A percentile compares a stretch with the other conserved stretches of the same genome.
Conservation (phyloP, 805 yeast genomes). For the Hanseniaspora mollemarum region DNA sequence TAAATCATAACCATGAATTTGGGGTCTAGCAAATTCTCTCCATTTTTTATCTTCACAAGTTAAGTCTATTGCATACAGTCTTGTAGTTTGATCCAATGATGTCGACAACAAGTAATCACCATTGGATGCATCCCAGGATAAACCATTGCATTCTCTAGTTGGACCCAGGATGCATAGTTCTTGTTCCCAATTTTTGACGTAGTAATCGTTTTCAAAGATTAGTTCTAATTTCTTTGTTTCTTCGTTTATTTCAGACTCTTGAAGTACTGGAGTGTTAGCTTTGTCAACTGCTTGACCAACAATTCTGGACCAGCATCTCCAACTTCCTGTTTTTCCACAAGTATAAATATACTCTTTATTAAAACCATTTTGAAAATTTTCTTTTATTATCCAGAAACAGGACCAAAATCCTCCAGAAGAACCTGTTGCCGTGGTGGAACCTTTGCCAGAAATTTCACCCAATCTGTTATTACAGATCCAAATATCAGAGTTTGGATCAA, state of each 20-base stretch:
- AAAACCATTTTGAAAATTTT: constrained; percentile 18
- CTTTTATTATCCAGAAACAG: constrained; percentile 53
- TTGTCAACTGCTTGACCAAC: constrained; percentile 31
- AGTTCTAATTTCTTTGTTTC: constrained; percentile 23
- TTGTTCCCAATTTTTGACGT: constrained; percentile 14
- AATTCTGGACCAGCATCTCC: constrained; percentile 56
- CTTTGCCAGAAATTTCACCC: constrained; percentile 89
- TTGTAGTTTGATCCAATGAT: constrained; percentile 86
- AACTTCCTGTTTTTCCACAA: constrained; percentile 85
- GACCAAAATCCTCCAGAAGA: constrained; percentile 69
- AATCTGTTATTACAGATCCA: constrained; percentile 75
- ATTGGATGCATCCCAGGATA: constrained; percentile 62
- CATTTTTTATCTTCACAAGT: constrained; percentile 39
- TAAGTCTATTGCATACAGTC: constrained; percentile 47
- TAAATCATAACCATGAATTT: constrained; percentile 97
- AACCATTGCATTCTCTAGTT: constrained; percentile 58
- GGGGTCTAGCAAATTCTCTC: constrained; percentile 94
- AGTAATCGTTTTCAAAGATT: constrained; percentile 12
- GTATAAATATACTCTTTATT: constrained; percentile 49
- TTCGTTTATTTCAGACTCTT: too few relatives aligned
- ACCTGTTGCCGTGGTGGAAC: constrained; percentile 97
- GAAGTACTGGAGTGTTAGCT: constrained; percentile 15
- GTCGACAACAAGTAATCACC: constrained; percentile 54
- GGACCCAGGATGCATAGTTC: constrained; percentile 64
- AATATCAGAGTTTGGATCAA: constrained; percentile 73